phyloP scores from a whole-genome alignment of 75 land plant genomes.

The Ceratopteris richardii region DNA sequence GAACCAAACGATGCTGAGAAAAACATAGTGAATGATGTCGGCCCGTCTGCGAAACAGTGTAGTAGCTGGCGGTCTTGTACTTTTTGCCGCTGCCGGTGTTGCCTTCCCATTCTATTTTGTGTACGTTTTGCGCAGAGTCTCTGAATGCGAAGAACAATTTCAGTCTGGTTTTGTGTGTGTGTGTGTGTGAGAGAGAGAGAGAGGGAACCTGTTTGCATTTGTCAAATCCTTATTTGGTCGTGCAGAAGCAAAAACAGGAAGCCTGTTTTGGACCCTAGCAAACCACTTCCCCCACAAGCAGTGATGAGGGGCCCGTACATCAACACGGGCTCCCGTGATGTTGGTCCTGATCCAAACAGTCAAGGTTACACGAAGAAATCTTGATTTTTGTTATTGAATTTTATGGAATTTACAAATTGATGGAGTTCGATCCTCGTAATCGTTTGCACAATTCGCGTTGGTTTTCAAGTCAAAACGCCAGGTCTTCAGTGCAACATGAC shows the following conservation, averaged over 20 bases:
- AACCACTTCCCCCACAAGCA: constrained; percentile 87
- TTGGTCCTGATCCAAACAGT: constrained; percentile 60
- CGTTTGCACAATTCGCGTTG: too few relatives aligned
- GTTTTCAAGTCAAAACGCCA: too few relatives aligned
- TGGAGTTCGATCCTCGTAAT: too few relatives aligned
- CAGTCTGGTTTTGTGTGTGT: background rate
- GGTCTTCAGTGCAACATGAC: too few relatives aligned
- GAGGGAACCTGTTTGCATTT: constrained; percentile 1
- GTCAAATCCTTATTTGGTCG: constrained; percentile 1
- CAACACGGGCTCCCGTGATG: constrained; percentile 91
- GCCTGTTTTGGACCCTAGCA: constrained; percentile 74
- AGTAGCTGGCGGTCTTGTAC: constrained; percentile 61
- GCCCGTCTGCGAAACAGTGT: constrained; percentile 40
- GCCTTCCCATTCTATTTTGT: constrained; percentile 76
- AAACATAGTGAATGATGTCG: too few relatives aligned
- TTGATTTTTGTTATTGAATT: too few relatives aligned
- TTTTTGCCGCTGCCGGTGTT: constrained; percentile 81
- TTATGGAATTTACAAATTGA: too few relatives aligned
- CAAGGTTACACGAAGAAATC: too few relatives aligned
- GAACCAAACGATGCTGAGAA: too few relatives aligned
- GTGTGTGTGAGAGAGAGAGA: background rate
- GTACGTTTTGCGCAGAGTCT: constrained; percentile 23
- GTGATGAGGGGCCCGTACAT: constrained; percentile 91
- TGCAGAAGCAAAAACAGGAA: constrained; percentile 42
- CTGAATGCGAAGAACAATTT: too few relatives aligned